Conservation (phyloP, 768 basidiomycete genomes). For the Lanmaoa pseudosensibilis region DNA sequence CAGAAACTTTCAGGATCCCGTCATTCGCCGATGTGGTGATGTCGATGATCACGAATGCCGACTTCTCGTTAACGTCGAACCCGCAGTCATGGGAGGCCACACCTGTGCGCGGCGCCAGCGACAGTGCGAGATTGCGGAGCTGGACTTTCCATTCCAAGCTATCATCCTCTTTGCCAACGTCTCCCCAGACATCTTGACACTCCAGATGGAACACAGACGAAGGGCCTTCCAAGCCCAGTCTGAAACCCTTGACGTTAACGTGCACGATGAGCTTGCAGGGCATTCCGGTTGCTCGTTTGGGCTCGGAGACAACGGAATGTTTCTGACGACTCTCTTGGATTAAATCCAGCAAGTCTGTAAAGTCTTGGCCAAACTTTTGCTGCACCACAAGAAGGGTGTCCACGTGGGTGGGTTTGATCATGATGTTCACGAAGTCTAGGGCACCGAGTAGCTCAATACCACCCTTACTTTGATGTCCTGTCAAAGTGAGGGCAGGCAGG, state of each 20-base stretch:
- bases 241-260: conserved; percentile 76
- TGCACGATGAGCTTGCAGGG: conserved; percentile 46
- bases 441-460: conserved; percentile 54
- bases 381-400: conserved; percentile 82
- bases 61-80: conserved; percentile 61
- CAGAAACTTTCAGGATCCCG: conserved; percentile 46
- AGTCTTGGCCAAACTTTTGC: conserved; percentile 87
- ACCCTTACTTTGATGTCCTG: conserved; percentile 53
- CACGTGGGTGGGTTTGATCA: conserved; percentile 79
- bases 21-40: conserved; percentile 48
- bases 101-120: conserved; percentile 63
- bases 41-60: conserved; percentile 85
- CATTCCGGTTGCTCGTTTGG: conserved; percentile 15
- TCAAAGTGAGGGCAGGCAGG: conserved; percentile 64
- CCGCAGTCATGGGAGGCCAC: conserved; percentile 35
- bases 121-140: conserved; percentile 77
- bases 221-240: conserved; percentile 72
- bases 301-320: conserved; percentile 12
- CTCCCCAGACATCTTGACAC: conserved; percentile 71
- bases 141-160: conserved; percentile 64
- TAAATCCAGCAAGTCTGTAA: conserved; percentile 73
- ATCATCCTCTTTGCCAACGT: conserved; percentile 44
- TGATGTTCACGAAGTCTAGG: conserved; percentile 69
- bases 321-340: conserved; percentile 58
- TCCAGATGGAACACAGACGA: conserved; percentile 74